Evolutionary conservation across 306 rosid species (phyloP).

Genomic region (Mimosa bimucronata): DNA sequence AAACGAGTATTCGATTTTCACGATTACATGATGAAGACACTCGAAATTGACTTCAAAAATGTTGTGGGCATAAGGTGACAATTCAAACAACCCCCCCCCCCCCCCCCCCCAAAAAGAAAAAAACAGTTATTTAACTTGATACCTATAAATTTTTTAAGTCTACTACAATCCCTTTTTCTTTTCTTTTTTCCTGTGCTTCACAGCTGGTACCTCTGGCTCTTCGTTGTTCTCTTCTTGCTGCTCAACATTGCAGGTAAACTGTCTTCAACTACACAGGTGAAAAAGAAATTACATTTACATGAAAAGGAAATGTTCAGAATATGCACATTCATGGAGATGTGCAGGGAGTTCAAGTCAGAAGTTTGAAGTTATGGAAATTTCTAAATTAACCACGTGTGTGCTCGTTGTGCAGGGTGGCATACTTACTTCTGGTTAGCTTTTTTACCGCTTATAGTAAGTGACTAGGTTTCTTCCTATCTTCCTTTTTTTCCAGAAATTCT

Average conservation of each 20-base stretch:
- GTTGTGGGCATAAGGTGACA: slow-evolving; percentile 85
- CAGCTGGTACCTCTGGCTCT: slow-evolving; percentile 95
- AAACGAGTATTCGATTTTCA: slow-evolving; percentile 53
- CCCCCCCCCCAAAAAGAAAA: no score
- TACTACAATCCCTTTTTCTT: slow-evolving; percentile 25
- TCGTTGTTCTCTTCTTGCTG: slow-evolving; percentile 87
- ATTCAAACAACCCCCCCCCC: not conserved
- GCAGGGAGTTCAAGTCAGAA: not conserved
- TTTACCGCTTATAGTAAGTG: slow-evolving; percentile 84
- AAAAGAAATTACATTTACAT: not conserved
- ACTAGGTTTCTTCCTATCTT: not conserved
- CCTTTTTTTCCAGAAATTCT: not conserved
- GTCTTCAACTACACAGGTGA: not conserved
- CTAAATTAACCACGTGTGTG: slow-evolving; percentile 3
- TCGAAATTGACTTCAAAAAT: slow-evolving; percentile 73
- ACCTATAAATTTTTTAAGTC: slow-evolving; percentile 17
- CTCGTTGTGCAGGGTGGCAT: slow-evolving; percentile 78
- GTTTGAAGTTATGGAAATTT: not conserved
- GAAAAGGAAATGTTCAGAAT: not conserved
- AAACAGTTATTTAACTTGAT: not conserved
- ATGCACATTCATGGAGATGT: not conserved
- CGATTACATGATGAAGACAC: slow-evolving; percentile 57
- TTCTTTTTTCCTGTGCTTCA: slow-evolving; percentile 6
- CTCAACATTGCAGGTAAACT: slow-evolving; percentile 71
- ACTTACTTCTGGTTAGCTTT: slow-evolving; percentile 92